These are phyloP conservation scores for Pythium scleroteichum DNA, from an alignment of 352 stramenopile genomes.

Conservation along the genomic window DNA sequence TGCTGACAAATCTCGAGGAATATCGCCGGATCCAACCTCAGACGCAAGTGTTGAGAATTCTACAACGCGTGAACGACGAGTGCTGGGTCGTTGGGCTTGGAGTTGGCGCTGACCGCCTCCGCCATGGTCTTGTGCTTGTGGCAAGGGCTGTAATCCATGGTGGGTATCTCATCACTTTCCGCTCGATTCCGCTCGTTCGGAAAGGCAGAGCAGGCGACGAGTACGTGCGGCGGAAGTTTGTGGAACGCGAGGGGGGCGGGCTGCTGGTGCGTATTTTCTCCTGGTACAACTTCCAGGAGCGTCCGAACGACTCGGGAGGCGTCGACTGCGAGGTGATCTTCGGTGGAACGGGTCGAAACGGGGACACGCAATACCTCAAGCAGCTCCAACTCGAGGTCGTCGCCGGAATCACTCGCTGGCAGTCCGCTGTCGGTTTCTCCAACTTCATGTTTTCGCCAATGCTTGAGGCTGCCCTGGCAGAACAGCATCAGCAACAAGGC, in stretches of 20 bases:
- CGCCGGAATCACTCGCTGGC: constrained; percentile 62
- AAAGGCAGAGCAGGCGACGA: constrained; percentile 11
- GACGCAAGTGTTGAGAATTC: constrained; percentile 47
- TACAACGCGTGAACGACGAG: constrained; percentile 62
- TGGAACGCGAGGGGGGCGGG: constrained; percentile 40
- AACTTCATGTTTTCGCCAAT: constrained; percentile 9
- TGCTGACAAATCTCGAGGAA: constrained; percentile 51
- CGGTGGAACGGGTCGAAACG: constrained; percentile 53
- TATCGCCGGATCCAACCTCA: constrained; percentile 66
- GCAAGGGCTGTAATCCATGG: constrained; percentile 59
- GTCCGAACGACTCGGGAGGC: constrained; percentile 10
- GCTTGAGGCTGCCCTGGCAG: background rate
- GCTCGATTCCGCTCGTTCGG: constrained; percentile 52
- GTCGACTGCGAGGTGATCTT: constrained; percentile 66
- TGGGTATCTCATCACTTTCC: constrained; percentile 69
- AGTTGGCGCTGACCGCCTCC: constrained; percentile 34
- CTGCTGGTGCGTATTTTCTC: constrained; percentile 67
- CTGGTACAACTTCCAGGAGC: constrained; percentile 78
- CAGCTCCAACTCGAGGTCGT: constrained; percentile 72
- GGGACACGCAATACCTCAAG: constrained; percentile 52
- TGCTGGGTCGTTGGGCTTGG: constrained; percentile 59
- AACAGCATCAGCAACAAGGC: no score
- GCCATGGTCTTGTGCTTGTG: constrained; percentile 61
- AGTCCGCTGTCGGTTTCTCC: constrained; percentile 50
- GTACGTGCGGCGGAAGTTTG: constrained; percentile 42